These are phyloP conservation scores for Metschnikowia sp. DNA, from an alignment of 805 yeast species.

Conservation along the genomic window DNA sequence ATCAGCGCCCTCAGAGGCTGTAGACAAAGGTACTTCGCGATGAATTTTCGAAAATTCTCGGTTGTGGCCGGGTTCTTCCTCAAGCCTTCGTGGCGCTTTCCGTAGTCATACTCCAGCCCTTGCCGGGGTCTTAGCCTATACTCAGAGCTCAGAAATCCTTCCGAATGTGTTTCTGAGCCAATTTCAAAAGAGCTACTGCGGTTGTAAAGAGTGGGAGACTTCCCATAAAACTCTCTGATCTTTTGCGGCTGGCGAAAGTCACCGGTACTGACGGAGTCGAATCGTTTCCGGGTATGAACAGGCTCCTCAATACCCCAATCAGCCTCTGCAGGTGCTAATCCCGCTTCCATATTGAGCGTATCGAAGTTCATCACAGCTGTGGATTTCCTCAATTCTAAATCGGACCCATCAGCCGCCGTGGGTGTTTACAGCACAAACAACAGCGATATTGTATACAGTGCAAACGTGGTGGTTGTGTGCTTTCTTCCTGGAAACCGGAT, in stretches of 20 bases:
- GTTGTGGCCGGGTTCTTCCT: constrained; percentile 7
- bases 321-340: constrained; percentile 18
- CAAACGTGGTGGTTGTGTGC: too few relatives aligned
- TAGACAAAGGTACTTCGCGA: constrained; percentile 24
- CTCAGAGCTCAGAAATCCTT: background rate
- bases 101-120: background rate
- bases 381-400: background rate
- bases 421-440: background rate
- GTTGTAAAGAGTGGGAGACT: background rate
- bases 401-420: too few relatives aligned
- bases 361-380: constrained; percentile 8
- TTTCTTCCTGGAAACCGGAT: too few relatives aligned
- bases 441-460: background rate
- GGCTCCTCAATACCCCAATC: constrained; percentile 24
- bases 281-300: constrained; percentile 8
- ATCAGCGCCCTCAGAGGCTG: constrained; percentile 19
- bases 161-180: constrained; percentile 4
- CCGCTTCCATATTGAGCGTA: constrained; percentile 8
- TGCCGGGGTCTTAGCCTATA: background rate
- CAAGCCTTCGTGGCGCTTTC: background rate
- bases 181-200: constrained; percentile 5
- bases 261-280: constrained; percentile 18
- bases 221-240: constrained; percentile 1
- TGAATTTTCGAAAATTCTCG: constrained; percentile 21
- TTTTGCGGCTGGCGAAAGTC: constrained; percentile 18